phyloP scores from a whole-genome alignment of 805 yeast genomes.

The Starmerella bombicola region DNA sequence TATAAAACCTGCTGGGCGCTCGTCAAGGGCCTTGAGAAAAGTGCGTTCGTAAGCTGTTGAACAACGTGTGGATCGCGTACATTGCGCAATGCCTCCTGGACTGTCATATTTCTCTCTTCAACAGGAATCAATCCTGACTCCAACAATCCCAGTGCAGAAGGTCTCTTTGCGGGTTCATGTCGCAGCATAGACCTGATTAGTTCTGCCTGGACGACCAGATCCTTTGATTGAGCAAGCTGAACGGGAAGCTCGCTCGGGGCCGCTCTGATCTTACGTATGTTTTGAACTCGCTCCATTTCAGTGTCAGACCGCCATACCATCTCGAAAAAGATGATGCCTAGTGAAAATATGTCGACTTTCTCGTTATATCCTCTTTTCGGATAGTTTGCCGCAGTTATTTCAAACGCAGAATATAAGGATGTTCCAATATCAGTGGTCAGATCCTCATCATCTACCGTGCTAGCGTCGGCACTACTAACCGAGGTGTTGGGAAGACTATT shows the following conservation, averaged over 20 bases:
- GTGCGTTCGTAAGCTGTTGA: slow-evolving; percentile 73
- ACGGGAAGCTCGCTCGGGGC: slow-evolving; percentile 54
- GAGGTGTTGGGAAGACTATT: neutral
- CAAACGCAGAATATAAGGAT: slow-evolving; percentile 81
- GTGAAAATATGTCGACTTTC: slow-evolving; percentile 88
- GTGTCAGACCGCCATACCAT: slow-evolving; percentile 81
- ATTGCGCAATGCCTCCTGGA: slow-evolving; percentile 75
- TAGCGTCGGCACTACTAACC: neutral
- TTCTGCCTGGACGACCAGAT: slow-evolving; percentile 44
- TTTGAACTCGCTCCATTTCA: slow-evolving; percentile 82
- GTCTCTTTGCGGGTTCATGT: slow-evolving; percentile 68
- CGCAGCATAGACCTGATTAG: slow-evolving; percentile 56
- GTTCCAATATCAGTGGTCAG: slow-evolving; percentile 91
- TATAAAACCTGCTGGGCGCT: slow-evolving; percentile 75
- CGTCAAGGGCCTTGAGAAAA: slow-evolving; percentile 75
- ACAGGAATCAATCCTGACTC: slow-evolving; percentile 78
- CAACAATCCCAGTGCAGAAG: slow-evolving; percentile 62
- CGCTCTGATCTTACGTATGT: slow-evolving; percentile 51
- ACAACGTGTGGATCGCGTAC: slow-evolving; percentile 89
- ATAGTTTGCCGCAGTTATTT: slow-evolving; percentile 39
- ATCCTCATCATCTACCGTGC: slow-evolving; percentile 41
- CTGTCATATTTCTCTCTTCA: slow-evolving; percentile 77
- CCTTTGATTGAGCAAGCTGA: slow-evolving; percentile 43
- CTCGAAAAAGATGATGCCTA: slow-evolving; percentile 90
- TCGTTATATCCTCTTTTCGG: slow-evolving; percentile 66